phyloP scores from a whole-genome alignment of 2,329 filamentous ascomycete species.

The Raffaelea deltoideospora region DNA sequence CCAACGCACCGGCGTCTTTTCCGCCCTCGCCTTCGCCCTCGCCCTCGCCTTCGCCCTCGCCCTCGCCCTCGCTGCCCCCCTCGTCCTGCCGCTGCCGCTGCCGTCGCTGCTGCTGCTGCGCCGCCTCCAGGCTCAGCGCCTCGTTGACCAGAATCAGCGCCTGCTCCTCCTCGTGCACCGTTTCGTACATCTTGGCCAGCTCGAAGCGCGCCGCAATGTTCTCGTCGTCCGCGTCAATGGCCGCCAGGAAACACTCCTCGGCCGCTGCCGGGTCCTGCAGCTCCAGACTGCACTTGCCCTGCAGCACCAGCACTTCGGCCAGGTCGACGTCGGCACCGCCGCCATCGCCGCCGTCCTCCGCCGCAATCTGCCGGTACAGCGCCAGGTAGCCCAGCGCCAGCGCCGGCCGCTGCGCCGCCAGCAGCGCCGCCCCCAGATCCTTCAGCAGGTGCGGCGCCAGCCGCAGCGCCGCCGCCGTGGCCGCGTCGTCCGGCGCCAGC shows the following conservation, averaged over 20 bases:
- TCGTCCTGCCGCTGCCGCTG: background rate
- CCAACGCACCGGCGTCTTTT: background rate
- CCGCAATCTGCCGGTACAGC: constrained; percentile 31
- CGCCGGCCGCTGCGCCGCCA: constrained; percentile 17
- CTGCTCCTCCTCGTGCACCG: constrained; percentile 54
- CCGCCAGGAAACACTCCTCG: constrained; percentile 60
- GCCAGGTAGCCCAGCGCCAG: constrained; percentile 42
- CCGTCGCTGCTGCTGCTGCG: constrained; percentile 18
- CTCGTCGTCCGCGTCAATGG: constrained; percentile 55
- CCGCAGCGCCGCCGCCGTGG: constrained; percentile 33
- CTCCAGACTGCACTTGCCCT: constrained; percentile 55
- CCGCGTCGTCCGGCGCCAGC: constrained; percentile 48
- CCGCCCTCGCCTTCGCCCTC: constrained; percentile 4
- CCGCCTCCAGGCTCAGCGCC: constrained; percentile 48
- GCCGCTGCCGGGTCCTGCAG: constrained; percentile 51
- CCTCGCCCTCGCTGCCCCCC: constrained; percentile 15
- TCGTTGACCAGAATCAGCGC: constrained; percentile 66
- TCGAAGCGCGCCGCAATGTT: constrained; percentile 65
- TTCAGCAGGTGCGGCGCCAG: constrained; percentile 69
- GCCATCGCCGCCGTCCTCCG: constrained; percentile 16
- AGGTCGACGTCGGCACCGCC: constrained; percentile 16
- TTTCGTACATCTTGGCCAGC: constrained; percentile 74
- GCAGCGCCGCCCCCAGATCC: constrained; percentile 40
- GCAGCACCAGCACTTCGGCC: constrained; percentile 33
- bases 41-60: constrained; percentile 5